Evolutionary conservation across 768 basidiomycete genomes (phyloP).

Genomic region (Termitomyces sp.): DNA sequence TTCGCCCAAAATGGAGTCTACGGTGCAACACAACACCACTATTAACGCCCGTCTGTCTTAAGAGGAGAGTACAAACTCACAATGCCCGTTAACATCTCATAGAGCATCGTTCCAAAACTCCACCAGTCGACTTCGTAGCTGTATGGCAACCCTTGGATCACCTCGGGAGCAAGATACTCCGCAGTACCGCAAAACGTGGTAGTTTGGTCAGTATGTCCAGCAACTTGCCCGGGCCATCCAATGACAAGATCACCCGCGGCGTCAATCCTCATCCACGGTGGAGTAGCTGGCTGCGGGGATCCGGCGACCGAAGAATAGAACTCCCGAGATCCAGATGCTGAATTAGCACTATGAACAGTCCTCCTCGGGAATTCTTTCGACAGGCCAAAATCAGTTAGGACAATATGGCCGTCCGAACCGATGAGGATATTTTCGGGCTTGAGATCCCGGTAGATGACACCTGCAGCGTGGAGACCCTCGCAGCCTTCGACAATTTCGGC

Average conservation of each 20-base stretch:
- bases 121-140: slow-evolving; percentile 98
- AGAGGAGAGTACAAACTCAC: slow-evolving; percentile 48
- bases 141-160: slow-evolving; percentile 87
- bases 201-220: slow-evolving; percentile 60
- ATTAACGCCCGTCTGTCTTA: not conserved
- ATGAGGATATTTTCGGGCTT: slow-evolving; percentile 98
- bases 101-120: slow-evolving; percentile 97
- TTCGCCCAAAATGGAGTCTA: slow-evolving; percentile 93
- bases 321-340: slow-evolving; percentile 54
- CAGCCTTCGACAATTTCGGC: slow-evolving; percentile 97
- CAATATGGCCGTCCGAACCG: slow-evolving; percentile 90
- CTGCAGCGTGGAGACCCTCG: slow-evolving; percentile 89
- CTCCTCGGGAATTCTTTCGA: slow-evolving; percentile 85
- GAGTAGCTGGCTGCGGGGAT: slow-evolving; percentile 42
- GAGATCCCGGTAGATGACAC: slow-evolving; percentile 96
- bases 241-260: slow-evolving; percentile 46
- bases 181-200: slow-evolving; percentile 95
- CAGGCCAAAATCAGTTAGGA: slow-evolving; percentile 94
- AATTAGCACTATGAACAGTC: slow-evolving; percentile 42
- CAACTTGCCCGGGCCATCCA: slow-evolving; percentile 56
- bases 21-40: slow-evolving; percentile 11
- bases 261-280: slow-evolving; percentile 77
- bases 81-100: slow-evolving; percentile 95
- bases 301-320: slow-evolving; percentile 54
- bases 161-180: slow-evolving; percentile 95